These are phyloP conservation scores for Solanum phureja DNA, from an alignment of 257 asterid genomes.

Conservation along the genomic window DNA sequence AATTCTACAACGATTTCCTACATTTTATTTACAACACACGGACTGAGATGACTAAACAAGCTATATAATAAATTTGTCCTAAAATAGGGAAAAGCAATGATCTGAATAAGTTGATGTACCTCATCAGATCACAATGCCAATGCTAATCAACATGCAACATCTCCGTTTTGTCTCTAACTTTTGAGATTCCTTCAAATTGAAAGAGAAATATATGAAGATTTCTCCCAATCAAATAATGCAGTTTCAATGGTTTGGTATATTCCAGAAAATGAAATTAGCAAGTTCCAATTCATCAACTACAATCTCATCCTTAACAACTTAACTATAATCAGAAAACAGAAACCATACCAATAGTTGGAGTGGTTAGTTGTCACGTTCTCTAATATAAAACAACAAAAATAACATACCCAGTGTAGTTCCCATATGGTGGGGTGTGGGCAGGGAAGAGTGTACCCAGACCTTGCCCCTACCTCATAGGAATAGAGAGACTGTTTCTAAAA, in stretches of 20 bases:
- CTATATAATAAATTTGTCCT: not conserved
- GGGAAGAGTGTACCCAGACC: not conserved
- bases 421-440: not conserved
- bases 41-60: not conserved
- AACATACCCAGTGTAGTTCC: not conserved
- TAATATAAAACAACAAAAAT: no score
- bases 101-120: conserved; percentile 21
- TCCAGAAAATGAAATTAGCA: no score
- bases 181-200: no score
- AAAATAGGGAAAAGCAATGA: not conserved
- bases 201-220: no score
- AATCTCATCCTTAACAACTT: no score
- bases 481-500: not conserved
- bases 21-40: not conserved
- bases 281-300: no score
- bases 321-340: no score
- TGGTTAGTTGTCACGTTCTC: no score
- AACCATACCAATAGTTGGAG: no score
- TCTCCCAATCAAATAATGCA: no score
- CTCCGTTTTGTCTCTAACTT: conserved; percentile 45
- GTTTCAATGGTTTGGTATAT: no score
- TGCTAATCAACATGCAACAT: conserved; percentile 20
- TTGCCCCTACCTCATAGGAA: not conserved
- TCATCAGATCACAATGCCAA: conserved; percentile 56
- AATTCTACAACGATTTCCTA: not conserved